These are phyloP conservation scores for Paecilomyces formosus DNA, from an alignment of 2,329 filamentous ascomycete species.

Conservation along the genomic window DNA sequence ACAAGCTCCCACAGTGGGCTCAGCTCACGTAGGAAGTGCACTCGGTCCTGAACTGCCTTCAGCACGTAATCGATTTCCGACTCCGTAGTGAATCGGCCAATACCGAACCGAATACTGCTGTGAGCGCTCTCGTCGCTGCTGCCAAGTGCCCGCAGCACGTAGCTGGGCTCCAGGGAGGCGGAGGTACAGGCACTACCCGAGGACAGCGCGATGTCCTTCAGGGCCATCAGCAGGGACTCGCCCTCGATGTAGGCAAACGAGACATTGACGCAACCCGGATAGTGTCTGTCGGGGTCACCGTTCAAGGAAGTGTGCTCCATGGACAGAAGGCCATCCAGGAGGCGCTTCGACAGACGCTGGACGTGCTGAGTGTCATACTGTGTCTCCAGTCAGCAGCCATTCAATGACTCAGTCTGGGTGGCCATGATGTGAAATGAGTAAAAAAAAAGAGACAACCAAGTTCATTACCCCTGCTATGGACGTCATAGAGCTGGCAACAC, in stretches of 20 bases:
- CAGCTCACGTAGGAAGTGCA: constrained; percentile 86
- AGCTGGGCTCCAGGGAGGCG: constrained; percentile 91
- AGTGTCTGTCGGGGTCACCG: constrained; percentile 73
- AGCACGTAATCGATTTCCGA: constrained; percentile 95
- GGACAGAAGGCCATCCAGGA: constrained; percentile 72
- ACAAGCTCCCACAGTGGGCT: constrained; percentile 97
- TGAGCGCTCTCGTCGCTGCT: constrained; percentile 97
- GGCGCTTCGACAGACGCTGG: constrained; percentile 70
- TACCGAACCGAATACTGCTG: constrained; percentile 95
- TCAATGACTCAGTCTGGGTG: neutral
- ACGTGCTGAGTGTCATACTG: constrained; percentile 92
- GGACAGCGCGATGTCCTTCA: constrained; percentile 95
- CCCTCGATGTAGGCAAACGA: constrained; percentile 98
- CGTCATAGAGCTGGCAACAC: constrained; percentile 47
- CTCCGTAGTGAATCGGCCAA: constrained; percentile 93
- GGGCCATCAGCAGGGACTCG: constrained; percentile 93
- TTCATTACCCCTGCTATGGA: constrained; percentile 63
- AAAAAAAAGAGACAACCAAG: constrained; percentile 18
- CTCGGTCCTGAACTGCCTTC: constrained; percentile 79
- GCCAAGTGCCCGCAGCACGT: constrained; percentile 86
- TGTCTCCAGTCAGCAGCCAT: constrained; percentile 15
- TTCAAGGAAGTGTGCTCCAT: constrained; percentile 93
- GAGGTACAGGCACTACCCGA: constrained; percentile 97
- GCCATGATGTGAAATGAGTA: constrained; percentile 5
- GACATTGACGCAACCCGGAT: constrained; percentile 95